A percentile compares a stretch with the other conserved stretches of the same genome.
Evolutionary conservation across 177 flowering plant species (phyloP).

Genomic region (Vitis hybrid): DNA sequence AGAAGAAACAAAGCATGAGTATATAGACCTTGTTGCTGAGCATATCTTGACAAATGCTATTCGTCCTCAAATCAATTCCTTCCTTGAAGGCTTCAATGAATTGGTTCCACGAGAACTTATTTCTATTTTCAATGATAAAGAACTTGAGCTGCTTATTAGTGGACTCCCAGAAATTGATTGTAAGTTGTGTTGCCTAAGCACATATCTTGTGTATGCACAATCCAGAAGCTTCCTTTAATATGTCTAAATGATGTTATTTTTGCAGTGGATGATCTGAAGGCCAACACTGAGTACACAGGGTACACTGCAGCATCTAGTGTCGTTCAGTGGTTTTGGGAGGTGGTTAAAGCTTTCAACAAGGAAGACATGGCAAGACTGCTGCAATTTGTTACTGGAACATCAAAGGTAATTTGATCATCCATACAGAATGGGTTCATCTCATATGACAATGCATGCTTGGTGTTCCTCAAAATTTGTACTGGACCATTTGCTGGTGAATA

Average conservation of each 20-base stretch:
- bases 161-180: conserved; percentile 98
- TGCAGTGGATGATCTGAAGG: conserved; percentile 91
- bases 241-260: conserved; percentile 9
- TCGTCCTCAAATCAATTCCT: conserved; percentile 87
- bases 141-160: conserved; percentile 92
- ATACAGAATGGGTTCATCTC: no score
- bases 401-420: conserved; percentile 56
- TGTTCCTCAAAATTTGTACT: no score
- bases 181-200: conserved; percentile 38
- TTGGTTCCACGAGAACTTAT: conserved; percentile 80
- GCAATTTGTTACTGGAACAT: conserved; percentile 98
- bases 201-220: neutral
- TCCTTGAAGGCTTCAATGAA: conserved; percentile 87
- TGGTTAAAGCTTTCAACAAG: conserved; percentile 75
- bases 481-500: no score
- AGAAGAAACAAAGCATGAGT: conserved; percentile 94
- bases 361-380: conserved; percentile 93
- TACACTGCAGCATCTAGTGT: conserved; percentile 71
- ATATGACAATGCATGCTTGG: no score
- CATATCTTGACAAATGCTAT: conserved; percentile 92
- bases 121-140: conserved; percentile 91
- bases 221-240: neutral
- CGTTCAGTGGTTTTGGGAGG: conserved; percentile 97
- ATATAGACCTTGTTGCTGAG: conserved; percentile 93
- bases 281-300: conserved; percentile 88